Percentiles rank a stretch among this genome's conserved stretches.
Evolutionary conservation across 371 early-diverging fungal species (phyloP).

Genomic region (Mortierella sp.): DNA sequence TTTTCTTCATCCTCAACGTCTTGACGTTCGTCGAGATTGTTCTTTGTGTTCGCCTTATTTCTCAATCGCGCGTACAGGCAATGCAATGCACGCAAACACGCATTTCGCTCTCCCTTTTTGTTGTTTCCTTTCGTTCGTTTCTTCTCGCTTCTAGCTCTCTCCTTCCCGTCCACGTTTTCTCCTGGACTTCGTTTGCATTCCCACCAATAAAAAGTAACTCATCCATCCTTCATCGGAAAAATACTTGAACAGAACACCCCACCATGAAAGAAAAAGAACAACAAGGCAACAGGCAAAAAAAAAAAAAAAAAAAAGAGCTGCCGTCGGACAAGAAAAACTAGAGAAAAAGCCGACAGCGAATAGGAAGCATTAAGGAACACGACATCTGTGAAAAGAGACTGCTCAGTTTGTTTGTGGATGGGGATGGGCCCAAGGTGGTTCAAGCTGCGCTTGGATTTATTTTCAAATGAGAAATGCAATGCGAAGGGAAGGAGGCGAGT

Average conservation of each 20-base stretch:
- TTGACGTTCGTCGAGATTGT: neutral
- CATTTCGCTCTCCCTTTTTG: neutral
- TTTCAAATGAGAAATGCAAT: neutral
- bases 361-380: neutral
- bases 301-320: neutral
- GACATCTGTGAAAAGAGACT: neutral
- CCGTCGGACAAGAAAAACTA: slow-evolving; percentile 1
- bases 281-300: neutral
- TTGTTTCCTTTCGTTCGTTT: neutral
- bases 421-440: neutral
- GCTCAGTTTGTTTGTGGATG: neutral
- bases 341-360: slow-evolving; percentile 3
- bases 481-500: neutral
- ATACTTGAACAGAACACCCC: neutral
- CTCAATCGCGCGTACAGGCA: neutral
- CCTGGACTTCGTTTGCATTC: neutral
- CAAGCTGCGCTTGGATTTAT: slow-evolving; percentile 9
- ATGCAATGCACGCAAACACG: neutral
- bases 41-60: neutral
- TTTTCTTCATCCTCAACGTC: neutral
- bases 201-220: neutral
- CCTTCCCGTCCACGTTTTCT: slow-evolving; percentile 1
- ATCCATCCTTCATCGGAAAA: neutral
- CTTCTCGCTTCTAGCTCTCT: neutral
- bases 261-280: neutral